Base-by-base conservation (phyloP, 1,139 yeast genomes). In the Debaryomyces sp. region DNA sequence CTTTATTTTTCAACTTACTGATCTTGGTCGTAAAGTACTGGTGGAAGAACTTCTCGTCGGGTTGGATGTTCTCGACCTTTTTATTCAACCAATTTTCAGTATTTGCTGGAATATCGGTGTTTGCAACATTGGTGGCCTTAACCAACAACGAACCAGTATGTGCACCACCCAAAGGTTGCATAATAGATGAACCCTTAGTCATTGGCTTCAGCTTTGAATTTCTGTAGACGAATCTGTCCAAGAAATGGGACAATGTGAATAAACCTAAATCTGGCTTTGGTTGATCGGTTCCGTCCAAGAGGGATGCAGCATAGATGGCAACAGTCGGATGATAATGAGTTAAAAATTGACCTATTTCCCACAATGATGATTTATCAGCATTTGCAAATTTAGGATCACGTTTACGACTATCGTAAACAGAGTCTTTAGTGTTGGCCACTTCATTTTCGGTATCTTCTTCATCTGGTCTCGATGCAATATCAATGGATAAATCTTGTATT, bases 91-190 rank as follows among this genome's bases (percentile, higher is more conserved):
- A 94, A 64, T 91, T 86, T 56, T 85, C 84, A 3, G 94, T 80
- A 62, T 91, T 92, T 5, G 81, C 95, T 2, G 97, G 96, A 15
- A 80, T 61, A 41, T 76, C 81, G 2, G 65, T 64, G 47, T 62
- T 66, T 29, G 63, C 50, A 23, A 73, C 70, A 59, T 81, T 82
- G 3, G 89, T 81, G 23, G 90, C 82, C 57, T 79, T 85, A 12
- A 91, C 91, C 55, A 91, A 78, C 50, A 89, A 73, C 1, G 85
- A 74, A 7, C 89, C 90, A n/a, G 91, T 85, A 53, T 87, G 90
- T 1, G 86, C 81, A 50, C 98, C 98, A 43, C 97, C 95, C 54
- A 95, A 77, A 44, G 99, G 98, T 75, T 94, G 99, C 98, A 95
- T 95, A 65, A 94, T 92, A 44, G 97, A 89, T 3, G 87, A 77